Base-by-base conservation (phyloP, 129 eudicot genomes). In the Helichrysum umbraculigerum region DNA sequence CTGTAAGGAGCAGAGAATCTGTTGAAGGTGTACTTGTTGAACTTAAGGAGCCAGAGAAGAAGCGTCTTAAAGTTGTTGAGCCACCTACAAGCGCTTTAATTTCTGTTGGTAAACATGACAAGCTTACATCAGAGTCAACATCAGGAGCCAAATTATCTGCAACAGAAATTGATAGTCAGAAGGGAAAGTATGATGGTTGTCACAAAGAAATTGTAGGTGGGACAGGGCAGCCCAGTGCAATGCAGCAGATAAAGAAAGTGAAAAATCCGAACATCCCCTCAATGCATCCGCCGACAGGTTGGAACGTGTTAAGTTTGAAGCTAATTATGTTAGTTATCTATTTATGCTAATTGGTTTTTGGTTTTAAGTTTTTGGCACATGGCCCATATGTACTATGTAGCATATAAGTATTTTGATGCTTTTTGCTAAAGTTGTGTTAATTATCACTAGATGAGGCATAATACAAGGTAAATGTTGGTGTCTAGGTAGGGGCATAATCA, bases 11-110 rank as follows among this genome's bases (percentile, higher is more conserved):
- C 73, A 74, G 78, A 71, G 81, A 76, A 34, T 77, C 79, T 60
- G 52, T 21, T 74, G 79, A 84, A 59, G 60, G 56, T 72, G 51
- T 77, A 57, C 82, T 52, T 56, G 12, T 70, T 72, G 87, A 83
- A 66, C 54, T 51, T 7, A 68, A 81, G 68, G 93, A 86, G 71
- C 88, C 90, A 35, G 85, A 78, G 20, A 76, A 76, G 72, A 91
- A 91, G 72, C 97, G 97, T 6, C 68, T 44, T 6, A 91, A 88
- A 84, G 77, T 78, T 66, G 47, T 20, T 54, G 83, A 84, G 50
- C 70, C 78, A 21, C 75, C 66, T 72, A 63, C 70, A 44, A 73
- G 63, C 15, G 10, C 68, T 35, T 12, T 9, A 73, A 68, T 44
- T 47, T 64, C 76, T 77, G 85, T 60, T 59, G 52, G 66, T 63